Conservation (phyloP, 768 basidiomycete genomes). For the Leccinum ochraceum region DNA sequence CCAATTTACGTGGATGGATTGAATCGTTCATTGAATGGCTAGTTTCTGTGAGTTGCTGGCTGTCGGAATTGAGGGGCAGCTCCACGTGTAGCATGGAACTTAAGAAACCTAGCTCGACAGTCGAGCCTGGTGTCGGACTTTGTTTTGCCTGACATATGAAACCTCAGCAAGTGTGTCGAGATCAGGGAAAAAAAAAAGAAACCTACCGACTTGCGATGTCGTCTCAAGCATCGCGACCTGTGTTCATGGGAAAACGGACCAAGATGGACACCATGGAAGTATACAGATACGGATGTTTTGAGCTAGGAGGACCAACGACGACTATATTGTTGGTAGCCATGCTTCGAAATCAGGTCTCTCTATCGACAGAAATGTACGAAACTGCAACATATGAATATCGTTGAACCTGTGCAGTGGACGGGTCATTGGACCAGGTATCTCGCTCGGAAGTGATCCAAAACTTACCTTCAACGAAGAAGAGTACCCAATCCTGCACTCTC, state of each 20-base stretch:
- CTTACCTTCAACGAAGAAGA: conserved; percentile 66
- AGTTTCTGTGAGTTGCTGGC: conserved; percentile 68
- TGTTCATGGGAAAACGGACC: conserved; percentile 75
- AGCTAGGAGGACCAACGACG: conserved; percentile 72
- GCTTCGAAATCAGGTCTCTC: conserved; percentile 60
- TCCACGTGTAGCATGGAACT: conserved; percentile 73
- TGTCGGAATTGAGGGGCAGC: conserved; percentile 65
- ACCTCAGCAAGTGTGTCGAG: conserved; percentile 9
- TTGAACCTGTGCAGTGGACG: conserved; percentile 47
- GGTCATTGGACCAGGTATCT: conserved; percentile 61
- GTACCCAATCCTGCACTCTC: conserved; percentile 51
- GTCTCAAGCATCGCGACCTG: conserved; percentile 77
- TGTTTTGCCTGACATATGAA: conserved; percentile 51
- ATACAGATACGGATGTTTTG: conserved; percentile 80
- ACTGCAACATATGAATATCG: conserved; percentile 59
- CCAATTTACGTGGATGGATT: conserved; percentile 52
- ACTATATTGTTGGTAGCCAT: conserved; percentile 69
- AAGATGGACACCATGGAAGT: conserved; percentile 63
- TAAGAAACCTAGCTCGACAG: conserved; percentile 80
- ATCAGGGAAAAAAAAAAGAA: neutral
- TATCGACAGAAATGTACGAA: conserved; percentile 76
- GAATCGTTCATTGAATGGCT: conserved; percentile 50
- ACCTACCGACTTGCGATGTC: conserved; percentile 85
- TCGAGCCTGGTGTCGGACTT: conserved; percentile 57
- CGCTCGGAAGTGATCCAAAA: neutral